These are phyloP conservation scores for Rhodomyrtus tomentosa DNA, from an alignment of 345 rosid genomes.

Conservation along the genomic window DNA sequence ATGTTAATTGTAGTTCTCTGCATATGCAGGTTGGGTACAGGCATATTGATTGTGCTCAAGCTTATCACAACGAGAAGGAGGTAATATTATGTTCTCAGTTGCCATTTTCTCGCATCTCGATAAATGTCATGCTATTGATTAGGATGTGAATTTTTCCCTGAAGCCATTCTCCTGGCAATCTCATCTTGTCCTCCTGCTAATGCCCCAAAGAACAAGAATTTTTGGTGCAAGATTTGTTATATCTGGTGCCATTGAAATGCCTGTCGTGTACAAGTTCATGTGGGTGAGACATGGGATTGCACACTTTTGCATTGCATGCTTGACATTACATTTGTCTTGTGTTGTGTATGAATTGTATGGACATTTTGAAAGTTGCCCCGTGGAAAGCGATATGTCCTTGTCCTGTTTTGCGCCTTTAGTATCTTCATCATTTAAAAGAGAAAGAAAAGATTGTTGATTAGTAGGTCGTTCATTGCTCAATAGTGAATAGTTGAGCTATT, in stretches of 20 bases:
- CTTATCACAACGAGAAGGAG: constrained; percentile 65
- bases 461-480: neutral
- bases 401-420: neutral
- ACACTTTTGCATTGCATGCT: neutral
- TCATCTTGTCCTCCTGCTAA: neutral
- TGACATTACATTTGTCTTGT: neutral
- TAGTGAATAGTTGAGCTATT: neutral
- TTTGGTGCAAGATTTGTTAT: neutral
- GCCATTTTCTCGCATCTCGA: neutral
- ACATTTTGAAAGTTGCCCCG: neutral
- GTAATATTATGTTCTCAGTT: constrained; percentile 14
- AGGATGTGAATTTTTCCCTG: neutral
- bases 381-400: neutral
- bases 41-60: constrained; percentile 77
- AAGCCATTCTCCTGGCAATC: neutral
- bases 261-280: neutral
- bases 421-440: neutral
- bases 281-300: neutral
- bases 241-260: neutral
- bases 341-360: neutral
- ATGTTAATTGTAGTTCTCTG: neutral
- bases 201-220: neutral
- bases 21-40: constrained; percentile 58
- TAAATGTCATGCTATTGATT: neutral
- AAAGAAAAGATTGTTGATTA: neutral